Conservation (phyloP, 768 basidiomycete species). For the Psilocybe azurescens region DNA sequence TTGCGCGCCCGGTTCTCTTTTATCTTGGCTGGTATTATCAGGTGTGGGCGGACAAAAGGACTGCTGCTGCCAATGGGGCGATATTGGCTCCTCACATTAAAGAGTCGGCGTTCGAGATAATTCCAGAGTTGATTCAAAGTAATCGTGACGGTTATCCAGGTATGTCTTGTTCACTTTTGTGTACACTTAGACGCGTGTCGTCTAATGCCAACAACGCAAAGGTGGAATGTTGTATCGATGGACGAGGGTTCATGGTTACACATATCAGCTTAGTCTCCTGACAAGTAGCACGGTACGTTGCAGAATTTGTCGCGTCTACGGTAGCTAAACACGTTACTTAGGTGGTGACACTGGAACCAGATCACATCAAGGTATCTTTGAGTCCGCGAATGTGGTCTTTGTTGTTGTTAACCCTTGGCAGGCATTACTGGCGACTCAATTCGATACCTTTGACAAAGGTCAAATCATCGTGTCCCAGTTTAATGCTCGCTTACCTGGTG, state of each 20-base stretch:
- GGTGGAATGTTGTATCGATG: neutral
- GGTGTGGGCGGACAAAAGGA: conserved; percentile 11
- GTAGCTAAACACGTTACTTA: conserved; percentile 16
- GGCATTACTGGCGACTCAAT: conserved; percentile 45
- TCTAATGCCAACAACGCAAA: neutral
- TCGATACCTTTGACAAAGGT: conserved; percentile 50
- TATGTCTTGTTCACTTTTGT: too few relatives aligned
- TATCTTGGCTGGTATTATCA: conserved; percentile 7
- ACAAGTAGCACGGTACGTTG: conserved; percentile 22
- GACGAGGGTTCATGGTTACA: conserved; percentile 2
- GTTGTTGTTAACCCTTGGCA: neutral
- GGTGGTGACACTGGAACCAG: conserved; percentile 50
- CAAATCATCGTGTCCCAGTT: neutral
- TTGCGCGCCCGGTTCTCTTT: conserved; percentile 14
- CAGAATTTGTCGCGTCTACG: neutral
- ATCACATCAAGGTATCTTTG: conserved; percentile 45
- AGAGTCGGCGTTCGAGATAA: conserved; percentile 14
- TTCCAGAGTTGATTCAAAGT: conserved; percentile 16
- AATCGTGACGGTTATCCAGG: conserved; percentile 37
- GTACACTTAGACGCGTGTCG: too few relatives aligned
- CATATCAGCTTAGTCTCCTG: neutral
- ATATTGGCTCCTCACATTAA: conserved; percentile 21
- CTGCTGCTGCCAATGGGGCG: conserved; percentile 23
- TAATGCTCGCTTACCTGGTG: conserved; percentile 9
- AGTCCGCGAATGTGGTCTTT: neutral